A percentile compares a stretch with the other conserved stretches of the same genome.
phyloP scores from a whole-genome alignment of 108 stramenopile species.

The Phaeodactylum tricornutum region DNA sequence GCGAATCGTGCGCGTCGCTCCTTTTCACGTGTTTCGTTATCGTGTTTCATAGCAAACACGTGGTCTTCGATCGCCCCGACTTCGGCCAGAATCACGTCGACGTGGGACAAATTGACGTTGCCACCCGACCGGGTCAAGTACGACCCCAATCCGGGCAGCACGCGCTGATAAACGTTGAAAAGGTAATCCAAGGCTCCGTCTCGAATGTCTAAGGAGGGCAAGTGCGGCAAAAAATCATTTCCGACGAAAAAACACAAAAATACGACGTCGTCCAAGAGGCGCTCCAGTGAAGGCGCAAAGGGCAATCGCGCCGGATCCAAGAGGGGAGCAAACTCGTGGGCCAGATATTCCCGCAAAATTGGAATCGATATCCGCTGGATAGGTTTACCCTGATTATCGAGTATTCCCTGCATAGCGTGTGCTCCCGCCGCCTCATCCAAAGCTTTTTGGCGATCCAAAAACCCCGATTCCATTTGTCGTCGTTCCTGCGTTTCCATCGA shows the following conservation, averaged over 20 bases:
- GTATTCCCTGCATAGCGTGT: constrained; percentile 48
- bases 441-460: constrained; percentile 48
- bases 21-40: constrained; percentile 69
- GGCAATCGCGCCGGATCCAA: constrained; percentile 35
- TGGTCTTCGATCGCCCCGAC: constrained; percentile 96
- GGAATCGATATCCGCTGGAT: constrained; percentile 76
- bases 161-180: constrained; percentile 82
- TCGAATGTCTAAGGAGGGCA: constrained; percentile 90
- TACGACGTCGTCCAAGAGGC: constrained; percentile 96
- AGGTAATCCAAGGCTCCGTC: constrained; percentile 89
- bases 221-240: constrained; percentile 87
- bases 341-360: constrained; percentile 92
- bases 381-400: constrained; percentile 71
- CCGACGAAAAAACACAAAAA: constrained; percentile 98
- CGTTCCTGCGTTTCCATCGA: constrained; percentile 52
- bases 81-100: constrained; percentile 88
- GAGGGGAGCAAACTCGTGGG: constrained; percentile 68
- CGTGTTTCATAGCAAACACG: constrained; percentile 87
- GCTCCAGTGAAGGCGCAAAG: constrained; percentile 68
- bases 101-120: constrained; percentile 77
- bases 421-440: constrained; percentile 72
- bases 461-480: constrained; percentile 62
- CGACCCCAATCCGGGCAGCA: constrained; percentile 85
- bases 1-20: constrained; percentile 23
- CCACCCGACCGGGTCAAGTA: constrained; percentile 95